Evolutionary conservation across 257 asterid species (phyloP).

Genomic region (Capsicum baccatum): DNA sequence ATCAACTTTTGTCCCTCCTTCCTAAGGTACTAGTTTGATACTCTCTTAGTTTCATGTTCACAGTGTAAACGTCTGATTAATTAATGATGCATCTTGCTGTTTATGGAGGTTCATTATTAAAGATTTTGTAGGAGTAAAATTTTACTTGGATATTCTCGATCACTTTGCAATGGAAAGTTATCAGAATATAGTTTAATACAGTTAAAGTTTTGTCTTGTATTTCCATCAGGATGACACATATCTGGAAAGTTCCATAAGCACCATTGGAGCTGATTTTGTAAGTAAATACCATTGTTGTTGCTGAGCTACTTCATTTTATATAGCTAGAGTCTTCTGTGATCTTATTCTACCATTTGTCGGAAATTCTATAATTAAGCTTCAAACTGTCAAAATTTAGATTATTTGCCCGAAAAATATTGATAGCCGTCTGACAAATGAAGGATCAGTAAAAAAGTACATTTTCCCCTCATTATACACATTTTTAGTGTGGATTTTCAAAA

Average conservation of each 20-base stretch:
- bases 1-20: not conserved
- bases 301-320: not conserved
- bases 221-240: constrained; percentile 63
- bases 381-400: too few relatives aligned
- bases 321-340: not conserved
- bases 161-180: not conserved
- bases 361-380: too few relatives aligned
- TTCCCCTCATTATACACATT: too few relatives aligned
- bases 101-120: constrained; percentile 8
- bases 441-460: too few relatives aligned
- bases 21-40: not conserved
- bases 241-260: constrained; percentile 67
- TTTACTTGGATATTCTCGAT: constrained; percentile 9
- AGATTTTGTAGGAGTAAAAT: not conserved
- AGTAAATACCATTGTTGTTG: constrained; percentile 31
- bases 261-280: constrained; percentile 70
- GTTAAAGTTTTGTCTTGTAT: constrained; percentile 12
- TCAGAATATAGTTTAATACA: not conserved
- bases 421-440: too few relatives aligned
- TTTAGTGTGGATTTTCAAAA: too few relatives aligned
- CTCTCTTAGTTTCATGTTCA: not conserved
- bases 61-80: not conserved
- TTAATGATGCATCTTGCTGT: not conserved
- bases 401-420: too few relatives aligned
- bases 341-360: not conserved